A percentile compares a stretch with the other conserved stretches of the same genome.
These are phyloP conservation scores for Filobasidium uniguttulatum DNA, from an alignment of 1,284 basidiomycete genomes.

Conservation along the genomic window DNA sequence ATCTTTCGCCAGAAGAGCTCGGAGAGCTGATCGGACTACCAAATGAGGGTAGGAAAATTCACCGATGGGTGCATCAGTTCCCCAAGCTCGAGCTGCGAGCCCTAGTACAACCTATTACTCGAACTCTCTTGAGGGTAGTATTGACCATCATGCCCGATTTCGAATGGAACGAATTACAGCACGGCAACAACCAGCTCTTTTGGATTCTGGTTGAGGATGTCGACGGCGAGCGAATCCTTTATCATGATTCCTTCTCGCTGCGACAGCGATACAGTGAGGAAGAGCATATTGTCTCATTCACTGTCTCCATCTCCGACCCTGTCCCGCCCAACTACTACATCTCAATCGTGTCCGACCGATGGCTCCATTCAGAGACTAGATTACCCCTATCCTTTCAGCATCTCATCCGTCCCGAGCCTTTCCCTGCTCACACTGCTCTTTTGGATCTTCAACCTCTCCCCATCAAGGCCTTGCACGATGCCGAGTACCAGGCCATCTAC, in stretches of 20 bases:
- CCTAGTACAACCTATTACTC: slow-evolving; percentile 84
- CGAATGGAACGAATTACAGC: slow-evolving; percentile 90
- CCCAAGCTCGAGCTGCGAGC: slow-evolving; percentile 86
- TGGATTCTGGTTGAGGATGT: slow-evolving; percentile 92
- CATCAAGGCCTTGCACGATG: slow-evolving; percentile 78
- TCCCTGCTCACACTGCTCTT: slow-evolving; percentile 81
- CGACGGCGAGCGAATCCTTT: slow-evolving; percentile 88
- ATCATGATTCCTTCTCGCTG: slow-evolving; percentile 84
- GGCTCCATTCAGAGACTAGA: slow-evolving; percentile 88
- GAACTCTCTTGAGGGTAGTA: slow-evolving; percentile 74
- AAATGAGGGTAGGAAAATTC: slow-evolving; percentile 78
- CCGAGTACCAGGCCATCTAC: slow-evolving; percentile 77
- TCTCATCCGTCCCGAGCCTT: slow-evolving; percentile 91
- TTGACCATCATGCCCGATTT: slow-evolving; percentile 89
- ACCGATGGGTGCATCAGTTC: slow-evolving; percentile 92
- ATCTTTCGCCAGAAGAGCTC: slow-evolving; percentile 72
- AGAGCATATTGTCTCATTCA: slow-evolving; percentile 87
- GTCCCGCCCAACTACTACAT: slow-evolving; percentile 97
- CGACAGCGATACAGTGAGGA: slow-evolving; percentile 81
- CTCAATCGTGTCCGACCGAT: slow-evolving; percentile 83
- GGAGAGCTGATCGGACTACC: slow-evolving; percentile 91
- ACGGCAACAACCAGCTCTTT: slow-evolving; percentile 77
- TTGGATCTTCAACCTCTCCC: slow-evolving; percentile 88
- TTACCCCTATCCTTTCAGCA: slow-evolving; percentile 96
- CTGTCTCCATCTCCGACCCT: slow-evolving; percentile 91